Percentiles rank a stretch among this genome's conserved stretches.
These are phyloP conservation scores for Pyrenula massariospora DNA, from an alignment of 495 filamentous ascomycete species.

Conservation along the genomic window DNA sequence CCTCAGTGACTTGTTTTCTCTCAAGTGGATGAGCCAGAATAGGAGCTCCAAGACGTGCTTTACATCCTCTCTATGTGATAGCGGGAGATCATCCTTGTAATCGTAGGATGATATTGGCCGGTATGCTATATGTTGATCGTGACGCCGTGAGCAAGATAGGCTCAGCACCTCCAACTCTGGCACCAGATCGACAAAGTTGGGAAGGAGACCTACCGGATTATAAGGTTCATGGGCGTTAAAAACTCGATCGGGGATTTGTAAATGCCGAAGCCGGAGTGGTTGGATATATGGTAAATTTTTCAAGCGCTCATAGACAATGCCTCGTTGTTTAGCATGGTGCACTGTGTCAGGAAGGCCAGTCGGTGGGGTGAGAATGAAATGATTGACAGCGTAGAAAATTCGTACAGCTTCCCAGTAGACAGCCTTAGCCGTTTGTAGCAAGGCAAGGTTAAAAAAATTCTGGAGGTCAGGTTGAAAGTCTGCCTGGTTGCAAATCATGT, in stretches of 20 bases:
- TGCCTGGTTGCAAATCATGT: slow-evolving; percentile 2
- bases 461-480: slow-evolving; percentile 9
- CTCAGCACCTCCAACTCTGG: not conserved
- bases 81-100: not conserved
- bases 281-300: not conserved
- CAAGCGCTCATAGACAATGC: not conserved
- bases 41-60: not conserved
- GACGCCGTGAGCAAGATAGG: not conserved
- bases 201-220: not conserved
- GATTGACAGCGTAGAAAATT: slow-evolving; percentile 14
- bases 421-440: slow-evolving; percentile 28
- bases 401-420: slow-evolving; percentile 28
- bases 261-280: not conserved
- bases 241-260: not conserved
- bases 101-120: not conserved
- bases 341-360: not conserved
- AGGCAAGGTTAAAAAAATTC: slow-evolving; percentile 24
- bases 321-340: not conserved
- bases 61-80: too few species aligned
- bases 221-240: not conserved
- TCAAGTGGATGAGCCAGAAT: not conserved
- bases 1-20: not conserved
- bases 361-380: not conserved
- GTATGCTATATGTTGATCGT: not conserved
- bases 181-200: not conserved